Evolutionary conservation across 2,329 filamentous ascomycete genomes (phyloP), one percentile per base, ranked within the genome.

Genomic region (Colletotrichum australisinense): DNA sequence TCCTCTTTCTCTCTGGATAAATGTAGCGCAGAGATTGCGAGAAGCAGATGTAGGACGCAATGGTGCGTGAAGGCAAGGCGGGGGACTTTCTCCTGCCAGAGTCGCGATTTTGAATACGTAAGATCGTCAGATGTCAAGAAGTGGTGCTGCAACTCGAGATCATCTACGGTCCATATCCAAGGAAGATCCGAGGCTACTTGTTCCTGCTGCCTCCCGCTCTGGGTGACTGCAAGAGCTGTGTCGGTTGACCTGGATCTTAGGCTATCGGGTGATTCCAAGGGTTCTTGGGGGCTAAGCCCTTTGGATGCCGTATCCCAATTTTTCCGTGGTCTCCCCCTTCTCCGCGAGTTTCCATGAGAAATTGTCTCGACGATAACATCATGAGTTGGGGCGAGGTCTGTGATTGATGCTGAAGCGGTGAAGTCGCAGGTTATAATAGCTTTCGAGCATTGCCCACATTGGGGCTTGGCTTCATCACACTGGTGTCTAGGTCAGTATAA

Each of bases 11-110:
- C n/a, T 19, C 42, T 58, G n/a, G 69, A 49, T 4, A 72, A n/a
- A 22, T 72, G 69, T 11, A 72, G 24, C 1, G 64, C 69, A 8
- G 69, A 72, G 2, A 58, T 19, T 28, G 75, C 69, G 5, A 76
- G 58, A 16, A 76, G 38, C 30, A 75, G 19, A 46, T 76, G 69
- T 7, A 76, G 69, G 5, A 72, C 62, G 16, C 53, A 63, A n/a
- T 70, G 74, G 6, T 72, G 46, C 7, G 42, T 53, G 49, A 76
- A 75, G 4, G 69, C 73, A 5, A 76, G 55, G 19, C 59, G 62
- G 14, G 73, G 75, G 2, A 74, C 67, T 22, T 73, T 69, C 8
- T 73, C 55, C 28, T 67, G 70, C 74, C 75, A 75, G 5, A 75
- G 28, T 11, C 26, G 6, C 2, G 24, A 46, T 12, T 74, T 57